Conservation (phyloP, 164 flowering plant species). For the Vitis vinifera region ASM3070453v1 NC_081812.1:15638001-15638500, state of each 20-base stretch:
- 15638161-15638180: not conserved
- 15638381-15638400: no score
- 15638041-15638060: conserved; percentile 2
- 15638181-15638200: not conserved
- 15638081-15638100: not conserved
- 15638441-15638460: no score
- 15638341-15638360: not conserved
- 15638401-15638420: no score
- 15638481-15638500: no score
- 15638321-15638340: conserved; percentile 30
- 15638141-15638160: not conserved
- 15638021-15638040: not conserved
- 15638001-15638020: no score
- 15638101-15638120: no score
- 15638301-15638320: conserved; percentile 28
- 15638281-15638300: conserved; percentile 23
- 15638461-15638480: no score
- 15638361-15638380: no score
- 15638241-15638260: conserved; percentile 19
- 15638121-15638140: no score
- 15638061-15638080: not conserved
- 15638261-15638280: conserved; percentile 19
- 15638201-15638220: conserved; percentile 1
- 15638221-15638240: not conserved
- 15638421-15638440: no score